phyloP scores from a whole-genome alignment of 345 rosid species.

The Ailanthus altissimus region DNA sequence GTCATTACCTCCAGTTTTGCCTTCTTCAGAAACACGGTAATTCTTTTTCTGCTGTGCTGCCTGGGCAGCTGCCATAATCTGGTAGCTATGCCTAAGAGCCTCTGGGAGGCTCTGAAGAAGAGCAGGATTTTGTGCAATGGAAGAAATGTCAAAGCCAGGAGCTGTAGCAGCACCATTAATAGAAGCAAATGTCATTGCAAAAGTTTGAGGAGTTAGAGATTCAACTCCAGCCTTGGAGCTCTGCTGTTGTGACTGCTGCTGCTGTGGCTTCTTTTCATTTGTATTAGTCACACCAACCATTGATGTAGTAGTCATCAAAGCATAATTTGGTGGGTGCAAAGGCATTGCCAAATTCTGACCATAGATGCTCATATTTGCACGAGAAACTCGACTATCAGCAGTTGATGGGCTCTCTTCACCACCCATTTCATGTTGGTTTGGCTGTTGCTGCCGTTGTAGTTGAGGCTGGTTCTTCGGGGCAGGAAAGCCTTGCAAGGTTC shows the following conservation, averaged over 20 bases:
- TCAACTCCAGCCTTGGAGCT: constrained; percentile 65
- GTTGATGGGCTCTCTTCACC: constrained; percentile 85
- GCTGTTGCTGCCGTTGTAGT: constrained; percentile 59
- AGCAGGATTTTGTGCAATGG: constrained; percentile 73
- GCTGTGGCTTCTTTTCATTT: constrained; percentile 66
- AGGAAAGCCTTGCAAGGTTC: constrained; percentile 69
- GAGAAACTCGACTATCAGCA: constrained; percentile 73
- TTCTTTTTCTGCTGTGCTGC: constrained; percentile 78
- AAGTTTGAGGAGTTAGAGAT: constrained; percentile 61
- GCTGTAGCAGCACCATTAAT: constrained; percentile 54
- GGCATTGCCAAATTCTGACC: constrained; percentile 70
- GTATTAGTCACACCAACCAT: constrained; percentile 46
- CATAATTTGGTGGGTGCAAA: constrained; percentile 61
- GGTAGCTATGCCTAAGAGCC: constrained; percentile 64
- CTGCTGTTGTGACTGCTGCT: constrained; percentile 42
- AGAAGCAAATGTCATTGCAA: constrained; percentile 88
- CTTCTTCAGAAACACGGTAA: constrained; percentile 64
- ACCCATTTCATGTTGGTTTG: constrained; percentile 60
- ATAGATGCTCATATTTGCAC: constrained; percentile 51
- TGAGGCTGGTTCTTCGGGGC: constrained; percentile 52
- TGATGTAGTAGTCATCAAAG: constrained; percentile 61
- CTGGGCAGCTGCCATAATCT: constrained; percentile 64
- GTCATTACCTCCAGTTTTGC: constrained; percentile 55
- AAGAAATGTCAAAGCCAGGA: constrained; percentile 67
- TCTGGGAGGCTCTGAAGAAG: constrained; percentile 76